These are phyloP conservation scores for Dothistroma pini DNA, from an alignment of 2,329 filamentous ascomycete genomes.

Conservation along the genomic window DNA sequence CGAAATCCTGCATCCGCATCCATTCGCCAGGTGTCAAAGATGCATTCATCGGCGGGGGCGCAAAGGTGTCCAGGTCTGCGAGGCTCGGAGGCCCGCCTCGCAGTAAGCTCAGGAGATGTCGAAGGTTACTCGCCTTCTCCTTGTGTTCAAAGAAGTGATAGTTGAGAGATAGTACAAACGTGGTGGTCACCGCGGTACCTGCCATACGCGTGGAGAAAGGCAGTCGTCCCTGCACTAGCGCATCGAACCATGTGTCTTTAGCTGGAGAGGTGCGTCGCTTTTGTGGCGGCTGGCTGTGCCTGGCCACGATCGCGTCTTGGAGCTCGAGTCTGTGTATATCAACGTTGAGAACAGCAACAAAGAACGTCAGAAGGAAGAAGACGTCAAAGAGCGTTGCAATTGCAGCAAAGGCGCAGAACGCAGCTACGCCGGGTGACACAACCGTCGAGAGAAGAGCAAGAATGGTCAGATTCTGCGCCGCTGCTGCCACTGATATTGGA, in stretches of 20 bases:
- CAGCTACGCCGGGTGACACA: conserved; percentile 66
- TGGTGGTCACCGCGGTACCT: conserved; percentile 68
- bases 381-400: conserved; percentile 74
- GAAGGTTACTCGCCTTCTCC: conserved; percentile 34
- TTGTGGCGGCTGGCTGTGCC: conserved; percentile 29
- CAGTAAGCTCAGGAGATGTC: conserved; percentile 31
- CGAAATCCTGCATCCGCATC: conserved; percentile 73
- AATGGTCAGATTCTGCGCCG: conserved; percentile 65
- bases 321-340: conserved; percentile 74
- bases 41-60: conserved; percentile 63
- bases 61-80: conserved; percentile 29
- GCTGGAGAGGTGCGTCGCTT: conserved; percentile 24
- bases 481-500: conserved; percentile 64
- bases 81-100: conserved; percentile 19
- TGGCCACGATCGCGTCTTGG: conserved; percentile 60
- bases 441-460: conserved; percentile 62
- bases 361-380: conserved; percentile 75
- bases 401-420: conserved; percentile 72
- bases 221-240: conserved; percentile 60
- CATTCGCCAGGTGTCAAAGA: conserved; percentile 72
- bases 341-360: conserved; percentile 72
- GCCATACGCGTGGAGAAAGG: conserved; percentile 70
- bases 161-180: conserved; percentile 69
- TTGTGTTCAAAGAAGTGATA: conserved; percentile 71
- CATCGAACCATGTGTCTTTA: conserved; percentile 56